Evolutionary conservation across 179 eudicot genomes (phyloP), one percentile per base, ranked within the genome.

Genomic region (Beta corolliflora): DNA sequence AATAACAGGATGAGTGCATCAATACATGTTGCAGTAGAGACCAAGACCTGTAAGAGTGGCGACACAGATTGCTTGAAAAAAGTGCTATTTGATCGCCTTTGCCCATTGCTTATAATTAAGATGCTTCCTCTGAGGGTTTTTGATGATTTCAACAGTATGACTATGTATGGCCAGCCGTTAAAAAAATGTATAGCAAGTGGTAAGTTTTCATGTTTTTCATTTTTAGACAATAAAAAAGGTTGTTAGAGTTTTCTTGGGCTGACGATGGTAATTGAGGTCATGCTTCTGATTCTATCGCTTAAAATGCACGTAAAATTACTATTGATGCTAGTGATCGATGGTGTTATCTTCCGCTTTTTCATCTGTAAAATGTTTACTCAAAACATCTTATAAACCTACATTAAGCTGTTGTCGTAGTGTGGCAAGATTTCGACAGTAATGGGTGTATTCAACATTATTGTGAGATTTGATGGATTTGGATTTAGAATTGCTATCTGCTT

Each of bases 71-170:
- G 77, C 75, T 52, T 70, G 85, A 87, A 83, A 70, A 83, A 78
- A n/a, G 55, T 84, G 85, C 85, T 92, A 59, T 93, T 92, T 81
- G 84, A 78, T 79, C 90, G 84, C 81, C 91, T 93, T 79, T 92
- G 91, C 84, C 94, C 96, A 54, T 83, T 92, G 79, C 93, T 93
- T 63, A 73, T 92, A 45, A 86, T 92, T 83, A 91, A 86, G 90
- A 85, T 93, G 83, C 96, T 93, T 77, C 97, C 97, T 11, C 77
- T 92, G 76, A 88, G 90, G 80, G 91, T 93, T 71, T 93, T 93
- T 48, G 78, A 92, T 83, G 89, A 93, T 79, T 84, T 91, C 75
- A 82, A 84, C 79, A 87, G 92, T 75, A 80, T 81, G 71, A 77
- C 81, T 73, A 81, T 91, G 79, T 93, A 93, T 89, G 89, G 91